phyloP scores from a whole-genome alignment of 2,329 filamentous ascomycete genomes.

The Seiridium cupressi region DNA sequence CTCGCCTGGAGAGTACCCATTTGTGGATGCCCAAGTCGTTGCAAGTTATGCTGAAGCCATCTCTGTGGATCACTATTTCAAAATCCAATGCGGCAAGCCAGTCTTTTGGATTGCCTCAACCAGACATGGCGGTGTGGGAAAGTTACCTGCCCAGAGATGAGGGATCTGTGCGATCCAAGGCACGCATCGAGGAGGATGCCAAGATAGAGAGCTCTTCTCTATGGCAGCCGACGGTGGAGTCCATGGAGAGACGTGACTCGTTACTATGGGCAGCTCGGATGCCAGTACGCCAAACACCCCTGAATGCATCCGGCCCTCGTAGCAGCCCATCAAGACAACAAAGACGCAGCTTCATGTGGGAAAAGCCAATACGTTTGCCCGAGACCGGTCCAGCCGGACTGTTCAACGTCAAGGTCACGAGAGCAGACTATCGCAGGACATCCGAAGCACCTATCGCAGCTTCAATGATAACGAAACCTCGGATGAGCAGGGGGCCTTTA shows the following conservation, averaged over 20 bases:
- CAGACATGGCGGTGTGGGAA: slow-evolving; percentile 7
- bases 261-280: slow-evolving; percentile 13
- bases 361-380: slow-evolving; percentile 1
- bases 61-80: not conserved
- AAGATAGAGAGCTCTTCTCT: slow-evolving; percentile 6
- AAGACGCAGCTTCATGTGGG: slow-evolving; percentile 14
- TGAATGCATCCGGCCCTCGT: not conserved
- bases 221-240: not conserved
- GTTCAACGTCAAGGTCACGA: slow-evolving; percentile 16
- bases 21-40: slow-evolving; percentile 28
- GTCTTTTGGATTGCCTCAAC: slow-evolving; percentile 6
- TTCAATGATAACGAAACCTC: slow-evolving; percentile 14
- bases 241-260: not conserved
- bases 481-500: slow-evolving; percentile 18
- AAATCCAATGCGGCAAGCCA: not conserved
- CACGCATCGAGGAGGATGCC: slow-evolving; percentile 2
- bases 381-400: slow-evolving; percentile 12
- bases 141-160: not conserved
- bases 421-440: slow-evolving; percentile 18
- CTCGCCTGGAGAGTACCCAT: slow-evolving; percentile 32
- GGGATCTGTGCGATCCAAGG: not conserved
- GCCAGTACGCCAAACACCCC: not conserved
- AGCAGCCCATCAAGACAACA: not conserved
- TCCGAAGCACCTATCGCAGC: slow-evolving; percentile 16
- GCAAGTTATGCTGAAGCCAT: not conserved